phyloP scores from a whole-genome alignment of 345 rosid genomes.

The Rhodomyrtus tomentosa region DNA sequence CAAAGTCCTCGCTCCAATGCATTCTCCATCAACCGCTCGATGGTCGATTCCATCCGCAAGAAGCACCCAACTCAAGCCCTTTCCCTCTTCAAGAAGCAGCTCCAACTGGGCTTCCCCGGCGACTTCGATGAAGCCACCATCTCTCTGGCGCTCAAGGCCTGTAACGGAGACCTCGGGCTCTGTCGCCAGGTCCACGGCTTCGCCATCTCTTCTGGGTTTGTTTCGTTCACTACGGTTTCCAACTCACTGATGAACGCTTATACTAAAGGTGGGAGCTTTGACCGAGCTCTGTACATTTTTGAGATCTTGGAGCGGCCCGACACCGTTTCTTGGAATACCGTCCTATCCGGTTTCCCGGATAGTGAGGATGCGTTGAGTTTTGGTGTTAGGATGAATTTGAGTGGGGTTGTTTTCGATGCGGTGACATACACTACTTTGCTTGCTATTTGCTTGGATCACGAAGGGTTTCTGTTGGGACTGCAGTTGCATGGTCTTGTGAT shows the following conservation, averaged over 20 bases:
- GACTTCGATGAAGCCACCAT: slow-evolving; percentile 42
- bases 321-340: slow-evolving; percentile 83
- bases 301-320: slow-evolving; percentile 50
- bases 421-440: slow-evolving; percentile 51
- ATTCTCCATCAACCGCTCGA: slow-evolving; percentile 18
- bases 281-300: slow-evolving; percentile 43
- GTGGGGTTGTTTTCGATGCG: slow-evolving; percentile 46
- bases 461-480: slow-evolving; percentile 50
- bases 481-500: slow-evolving; percentile 50
- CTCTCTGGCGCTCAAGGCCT: slow-evolving; percentile 59
- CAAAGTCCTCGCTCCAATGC: slow-evolving; percentile 13
- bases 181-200: slow-evolving; percentile 72
- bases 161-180: slow-evolving; percentile 28
- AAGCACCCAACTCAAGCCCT: slow-evolving; percentile 26
- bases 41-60: slow-evolving; percentile 22
- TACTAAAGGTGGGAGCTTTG: slow-evolving; percentile 43
- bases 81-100: slow-evolving; percentile 22
- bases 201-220: slow-evolving; percentile 45
- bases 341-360: slow-evolving; percentile 62
- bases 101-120: slow-evolving; percentile 13
- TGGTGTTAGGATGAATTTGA: slow-evolving; percentile 39
- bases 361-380: slow-evolving; percentile 37
- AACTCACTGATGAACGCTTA: slow-evolving; percentile 71
- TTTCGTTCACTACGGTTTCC: slow-evolving; percentile 38
- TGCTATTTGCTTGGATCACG: slow-evolving; percentile 38